These are phyloP conservation scores for Rhexocercosporidium sp. DNA, from an alignment of 2,329 filamentous ascomycete species.

Conservation along the genomic window DNA sequence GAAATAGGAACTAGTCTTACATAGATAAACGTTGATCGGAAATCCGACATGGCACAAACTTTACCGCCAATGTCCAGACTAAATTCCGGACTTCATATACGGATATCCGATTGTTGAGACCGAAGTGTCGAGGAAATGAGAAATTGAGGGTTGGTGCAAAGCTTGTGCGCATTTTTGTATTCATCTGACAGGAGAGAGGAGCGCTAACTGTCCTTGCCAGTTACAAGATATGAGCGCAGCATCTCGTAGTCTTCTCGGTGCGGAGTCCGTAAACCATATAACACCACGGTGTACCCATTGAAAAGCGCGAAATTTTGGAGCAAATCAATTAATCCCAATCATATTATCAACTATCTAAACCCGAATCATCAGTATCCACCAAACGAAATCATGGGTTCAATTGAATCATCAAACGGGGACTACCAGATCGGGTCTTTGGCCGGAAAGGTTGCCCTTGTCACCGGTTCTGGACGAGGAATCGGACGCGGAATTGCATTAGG, in stretches of 20 bases:
- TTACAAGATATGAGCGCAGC: neutral
- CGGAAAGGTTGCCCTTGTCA: constrained; percentile 79
- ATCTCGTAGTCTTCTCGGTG: neutral
- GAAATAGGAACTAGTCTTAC: neutral
- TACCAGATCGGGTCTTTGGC: constrained; percentile 12
- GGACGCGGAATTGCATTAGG: constrained; percentile 56
- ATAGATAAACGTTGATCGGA: neutral
- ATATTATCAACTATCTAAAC: neutral
- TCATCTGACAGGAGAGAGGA: neutral
- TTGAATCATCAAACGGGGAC: constrained; percentile 5
- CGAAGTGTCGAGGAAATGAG: neutral
- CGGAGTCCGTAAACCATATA: constrained; percentile 5
- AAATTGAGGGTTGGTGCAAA: neutral
- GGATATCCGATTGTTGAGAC: constrained; percentile 1
- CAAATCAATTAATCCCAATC: neutral
- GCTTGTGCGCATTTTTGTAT: neutral
- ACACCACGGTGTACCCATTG: neutral
- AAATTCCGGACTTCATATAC: neutral
- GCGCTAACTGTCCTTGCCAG: neutral
- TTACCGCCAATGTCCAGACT: neutral
- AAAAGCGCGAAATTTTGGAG: neutral
- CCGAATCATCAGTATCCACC: neutral
- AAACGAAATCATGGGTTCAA: constrained; percentile 8
- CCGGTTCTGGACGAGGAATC: constrained; percentile 80
- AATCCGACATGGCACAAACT: neutral